Percentiles rank a stretch among this genome's conserved stretches.
Conservation (phyloP, 1,284 basidiomycete genomes). For the Cerrena zonata region DNA sequence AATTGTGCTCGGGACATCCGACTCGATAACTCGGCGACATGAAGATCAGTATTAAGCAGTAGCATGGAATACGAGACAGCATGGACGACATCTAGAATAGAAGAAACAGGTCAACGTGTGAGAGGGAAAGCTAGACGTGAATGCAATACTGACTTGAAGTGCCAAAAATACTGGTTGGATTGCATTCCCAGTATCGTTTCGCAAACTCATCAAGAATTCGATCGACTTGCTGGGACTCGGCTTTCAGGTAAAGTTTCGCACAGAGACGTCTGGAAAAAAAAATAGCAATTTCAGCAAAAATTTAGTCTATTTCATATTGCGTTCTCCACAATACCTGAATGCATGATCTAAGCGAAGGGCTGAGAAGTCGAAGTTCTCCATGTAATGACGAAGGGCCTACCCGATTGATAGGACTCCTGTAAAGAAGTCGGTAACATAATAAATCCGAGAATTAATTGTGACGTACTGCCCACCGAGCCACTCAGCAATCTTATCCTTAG, state of each 20-base stretch:
- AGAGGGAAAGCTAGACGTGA: slow-evolving; percentile 1
- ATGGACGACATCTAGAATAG: slow-evolving; percentile 70
- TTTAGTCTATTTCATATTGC: too few species aligned
- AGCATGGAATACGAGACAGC: slow-evolving; percentile 89
- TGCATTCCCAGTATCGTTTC: slow-evolving; percentile 85
- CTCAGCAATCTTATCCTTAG: slow-evolving; percentile 89
- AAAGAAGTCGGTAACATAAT: slow-evolving; percentile 13
- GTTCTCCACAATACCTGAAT: slow-evolving; percentile 85
- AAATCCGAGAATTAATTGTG: neutral
- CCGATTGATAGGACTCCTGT: slow-evolving; percentile 71
- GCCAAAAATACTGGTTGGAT: slow-evolving; percentile 74
- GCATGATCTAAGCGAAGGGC: slow-evolving; percentile 80
- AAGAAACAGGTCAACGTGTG: slow-evolving; percentile 4
- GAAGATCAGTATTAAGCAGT: slow-evolving; percentile 93
- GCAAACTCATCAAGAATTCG: slow-evolving; percentile 91
- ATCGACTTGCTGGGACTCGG: slow-evolving; percentile 96
- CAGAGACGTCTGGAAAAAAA: slow-evolving; percentile 64
- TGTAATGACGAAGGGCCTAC: slow-evolving; percentile 73
- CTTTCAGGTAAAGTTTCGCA: slow-evolving; percentile 87
- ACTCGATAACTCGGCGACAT: slow-evolving; percentile 83
- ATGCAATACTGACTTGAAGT: slow-evolving; percentile 55
- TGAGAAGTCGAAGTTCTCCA: slow-evolving; percentile 86
- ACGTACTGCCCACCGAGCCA: slow-evolving; percentile 88
- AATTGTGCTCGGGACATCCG: slow-evolving; percentile 95
- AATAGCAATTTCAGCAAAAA: too few species aligned